Evolutionary conservation across 441 rosid species (phyloP), one percentile per base, ranked within the genome.

Genomic region (Raphanus hybrid): DNA sequence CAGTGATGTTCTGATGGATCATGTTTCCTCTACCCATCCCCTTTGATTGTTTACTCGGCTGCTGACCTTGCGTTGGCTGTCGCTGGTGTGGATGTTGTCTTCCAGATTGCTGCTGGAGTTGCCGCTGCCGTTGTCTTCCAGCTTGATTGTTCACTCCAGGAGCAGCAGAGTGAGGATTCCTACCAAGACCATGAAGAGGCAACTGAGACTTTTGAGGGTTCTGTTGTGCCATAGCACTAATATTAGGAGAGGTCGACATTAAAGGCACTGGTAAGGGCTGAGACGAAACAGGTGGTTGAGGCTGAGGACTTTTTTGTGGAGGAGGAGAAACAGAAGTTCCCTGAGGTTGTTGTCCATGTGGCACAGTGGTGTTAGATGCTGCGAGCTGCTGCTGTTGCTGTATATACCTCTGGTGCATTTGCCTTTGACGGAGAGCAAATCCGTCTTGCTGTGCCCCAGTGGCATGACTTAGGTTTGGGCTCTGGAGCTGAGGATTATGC

Each of bases 81-180:
- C 90, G 87, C 80, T 91, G 96, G 76, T 88, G 94, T 83, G 97
- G 98, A 80, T 94, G 99, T 58, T 83, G 87, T 82, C 97, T 82
- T 67, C 90, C 94, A 82, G 98, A 76, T 78, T 92, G 98, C 86
- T 92, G 96, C 82, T 88, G 91, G 65, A 81, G 92, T 73, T 85
- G 92, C 34, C 90, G 82, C 76, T 84, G 96, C 43, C 97, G 88
- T 80, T 90, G 99, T 88, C 93, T 97, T 63, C 90, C 96, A 59
- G 84, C 84, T 85, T 88, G 99, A 86, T 87, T 94, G 80, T 83
- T 87, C 78, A 86, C 70, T 68, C 92, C 92, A 77, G 85, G 75
- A 67, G 83, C 83, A 75, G 79, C 86, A 76, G 86, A 76, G 77
- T 86, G 97, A 45, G 93, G 76, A 81, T 80, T 94, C 80, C 90